These are phyloP conservation scores for Excoecaria cochinchinensis DNA, from an alignment of 345 rosid species.

Conservation along the genomic window DNA sequence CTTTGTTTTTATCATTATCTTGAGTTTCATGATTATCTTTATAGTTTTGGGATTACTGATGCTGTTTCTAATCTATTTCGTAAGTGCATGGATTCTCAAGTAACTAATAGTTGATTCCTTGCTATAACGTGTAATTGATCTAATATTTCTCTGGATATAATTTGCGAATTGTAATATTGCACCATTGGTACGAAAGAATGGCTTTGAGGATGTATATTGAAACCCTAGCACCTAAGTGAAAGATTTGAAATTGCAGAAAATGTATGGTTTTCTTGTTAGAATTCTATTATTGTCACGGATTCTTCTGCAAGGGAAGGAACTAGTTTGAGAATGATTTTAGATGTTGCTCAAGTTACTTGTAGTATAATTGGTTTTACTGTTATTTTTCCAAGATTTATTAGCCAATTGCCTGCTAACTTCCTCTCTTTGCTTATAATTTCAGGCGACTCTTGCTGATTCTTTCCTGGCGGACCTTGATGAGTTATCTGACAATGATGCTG, in stretches of 20 bases:
- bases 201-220: background rate
- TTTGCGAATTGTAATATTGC: too few species aligned
- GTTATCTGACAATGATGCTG: constrained; percentile 87
- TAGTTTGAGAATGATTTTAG: background rate
- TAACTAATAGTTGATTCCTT: background rate
- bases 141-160: background rate
- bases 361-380: background rate
- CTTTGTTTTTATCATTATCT: background rate
- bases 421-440: constrained; percentile 18
- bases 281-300: background rate
- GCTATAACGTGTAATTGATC: background rate
- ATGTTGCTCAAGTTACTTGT: background rate
- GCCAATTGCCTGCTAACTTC: background rate
- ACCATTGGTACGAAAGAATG: background rate
- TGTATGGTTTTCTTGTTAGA: background rate
- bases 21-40: background rate
- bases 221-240: background rate
- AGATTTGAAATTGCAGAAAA: background rate
- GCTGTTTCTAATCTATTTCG: background rate
- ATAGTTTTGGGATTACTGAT: background rate
- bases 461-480: constrained; percentile 96
- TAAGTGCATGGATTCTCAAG: background rate
- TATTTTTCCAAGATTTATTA: background rate
- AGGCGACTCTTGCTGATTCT: constrained; percentile 93
- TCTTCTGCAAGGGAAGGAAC: background rate